Percentiles rank a stretch among this genome's conserved stretches.
Evolutionary conservation across 768 basidiomycete species (phyloP).

Genomic region (Phanerochaete carnosa): DNA sequence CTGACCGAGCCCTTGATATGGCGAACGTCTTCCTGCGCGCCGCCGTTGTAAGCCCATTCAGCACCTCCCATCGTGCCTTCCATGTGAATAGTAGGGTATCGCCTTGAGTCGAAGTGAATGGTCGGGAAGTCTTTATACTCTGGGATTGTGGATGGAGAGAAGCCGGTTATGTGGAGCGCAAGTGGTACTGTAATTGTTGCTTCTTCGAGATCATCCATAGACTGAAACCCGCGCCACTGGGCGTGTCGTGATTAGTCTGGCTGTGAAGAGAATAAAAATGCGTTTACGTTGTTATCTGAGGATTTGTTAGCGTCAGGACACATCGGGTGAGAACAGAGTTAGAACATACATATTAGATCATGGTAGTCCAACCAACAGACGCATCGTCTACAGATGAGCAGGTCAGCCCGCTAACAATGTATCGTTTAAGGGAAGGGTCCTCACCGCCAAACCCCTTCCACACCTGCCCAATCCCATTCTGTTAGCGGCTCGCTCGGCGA

Average conservation of each 20-base stretch:
- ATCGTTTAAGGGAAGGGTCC: background rate
- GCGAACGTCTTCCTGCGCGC: slow-evolving; percentile 23
- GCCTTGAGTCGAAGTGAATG: slow-evolving; percentile 38
- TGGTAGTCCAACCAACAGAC: slow-evolving; percentile 25
- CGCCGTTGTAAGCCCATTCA: slow-evolving; percentile 23
- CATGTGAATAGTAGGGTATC: slow-evolving; percentile 39
- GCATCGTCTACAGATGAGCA: slow-evolving; percentile 14
- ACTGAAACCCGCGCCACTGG: slow-evolving; percentile 12
- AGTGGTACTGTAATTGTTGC: slow-evolving; percentile 53
- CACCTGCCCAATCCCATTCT: slow-evolving; percentile 26
- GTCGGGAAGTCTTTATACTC: slow-evolving; percentile 38
- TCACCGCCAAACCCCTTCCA: slow-evolving; percentile 23
- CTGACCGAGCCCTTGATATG: slow-evolving; percentile 41
- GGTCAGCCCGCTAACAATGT: background rate
- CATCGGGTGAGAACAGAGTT: background rate
- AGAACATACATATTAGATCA: slow-evolving; percentile 11
- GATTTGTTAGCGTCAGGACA: background rate
- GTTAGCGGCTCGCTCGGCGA: background rate
- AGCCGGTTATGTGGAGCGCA: slow-evolving; percentile 35
- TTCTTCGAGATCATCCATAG: slow-evolving; percentile 31
- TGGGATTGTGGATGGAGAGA: slow-evolving; percentile 19
- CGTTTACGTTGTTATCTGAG: slow-evolving; percentile 15
- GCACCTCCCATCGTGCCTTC: slow-evolving; percentile 42
- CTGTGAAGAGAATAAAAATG: background rate
- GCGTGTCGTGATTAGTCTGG: background rate